Percentiles rank a stretch among this genome's conserved stretches.
Evolutionary conservation across 805 yeast genomes (phyloP).

Genomic region (Ogataea naganishii): DNA sequence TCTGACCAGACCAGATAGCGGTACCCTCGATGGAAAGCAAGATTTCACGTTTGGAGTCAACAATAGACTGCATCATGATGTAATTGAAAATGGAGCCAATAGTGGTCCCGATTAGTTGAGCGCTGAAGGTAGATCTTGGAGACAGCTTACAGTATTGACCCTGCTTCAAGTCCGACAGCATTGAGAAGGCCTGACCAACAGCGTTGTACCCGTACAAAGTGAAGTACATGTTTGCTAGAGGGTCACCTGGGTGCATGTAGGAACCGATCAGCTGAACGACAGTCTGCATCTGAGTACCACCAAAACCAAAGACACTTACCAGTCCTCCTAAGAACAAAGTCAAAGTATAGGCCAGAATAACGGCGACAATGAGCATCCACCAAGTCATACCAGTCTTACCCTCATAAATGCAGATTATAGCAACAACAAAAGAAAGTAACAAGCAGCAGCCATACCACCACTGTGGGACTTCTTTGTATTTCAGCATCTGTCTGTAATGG

Average conservation of each 20-base stretch:
- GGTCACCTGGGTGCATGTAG: conserved; percentile 30
- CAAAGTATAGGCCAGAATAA: conserved; percentile 9
- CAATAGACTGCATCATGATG: conserved; percentile 23
- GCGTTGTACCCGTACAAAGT: conserved; percentile 32
- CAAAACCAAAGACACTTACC: conserved; percentile 17
- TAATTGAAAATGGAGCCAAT: conserved; percentile 16
- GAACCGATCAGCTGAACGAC: conserved; percentile 27
- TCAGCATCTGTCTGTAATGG: conserved; percentile 24
- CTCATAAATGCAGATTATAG: conserved; percentile 17
- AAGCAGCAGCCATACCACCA: conserved; percentile 22
- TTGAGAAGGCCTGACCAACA: conserved; percentile 31
- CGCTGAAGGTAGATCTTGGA: conserved; percentile 32
- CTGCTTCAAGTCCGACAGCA: conserved; percentile 32
- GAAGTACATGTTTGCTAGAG: conserved; percentile 34
- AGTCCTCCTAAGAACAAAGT: conserved; percentile 13
- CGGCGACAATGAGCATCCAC: conserved; percentile 14
- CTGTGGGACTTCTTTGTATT: conserved; percentile 29
- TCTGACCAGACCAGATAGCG: conserved; percentile 27
- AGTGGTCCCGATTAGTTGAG: conserved; percentile 32
- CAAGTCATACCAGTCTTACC: conserved; percentile 24
- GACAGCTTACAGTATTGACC: conserved; percentile 36
- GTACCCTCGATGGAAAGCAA: conserved; percentile 20
- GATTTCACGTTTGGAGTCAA: conserved; percentile 20
- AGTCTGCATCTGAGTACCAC: conserved; percentile 19
- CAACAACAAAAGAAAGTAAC: conserved; percentile 24